These are phyloP conservation scores for Auriscalpium vulgare DNA, from an alignment of 768 basidiomycete genomes.

Conservation along the genomic window DNA sequence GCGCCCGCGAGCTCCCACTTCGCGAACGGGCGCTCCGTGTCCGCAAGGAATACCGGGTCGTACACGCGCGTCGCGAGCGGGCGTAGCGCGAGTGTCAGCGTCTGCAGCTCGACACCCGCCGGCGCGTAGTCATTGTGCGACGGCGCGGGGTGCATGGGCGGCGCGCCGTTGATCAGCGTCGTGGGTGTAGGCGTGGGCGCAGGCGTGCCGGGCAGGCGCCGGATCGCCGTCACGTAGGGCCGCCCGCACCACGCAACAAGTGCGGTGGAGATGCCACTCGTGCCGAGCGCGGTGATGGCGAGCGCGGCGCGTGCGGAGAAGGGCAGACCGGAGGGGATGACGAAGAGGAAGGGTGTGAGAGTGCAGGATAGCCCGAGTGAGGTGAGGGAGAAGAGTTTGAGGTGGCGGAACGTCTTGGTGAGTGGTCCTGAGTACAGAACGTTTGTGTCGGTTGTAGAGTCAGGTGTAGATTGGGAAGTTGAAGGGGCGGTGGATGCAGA, in stretches of 20 bases:
- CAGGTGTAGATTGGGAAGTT: no score
- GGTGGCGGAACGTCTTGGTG: slow-evolving; percentile 58
- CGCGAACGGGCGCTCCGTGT: slow-evolving; percentile 61
- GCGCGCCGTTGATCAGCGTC: slow-evolving; percentile 24
- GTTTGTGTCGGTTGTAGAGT: slow-evolving; percentile 8
- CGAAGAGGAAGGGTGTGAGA: slow-evolving; percentile 74
- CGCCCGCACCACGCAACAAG: slow-evolving; percentile 66
- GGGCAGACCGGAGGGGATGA: slow-evolving; percentile 73
- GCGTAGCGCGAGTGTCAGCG: slow-evolving; percentile 50
- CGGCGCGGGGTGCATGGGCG: slow-evolving; percentile 18
- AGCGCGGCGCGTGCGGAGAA: slow-evolving; percentile 58
- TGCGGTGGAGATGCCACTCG: slow-evolving; percentile 66
- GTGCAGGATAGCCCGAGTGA: slow-evolving; percentile 63
- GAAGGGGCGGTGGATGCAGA: no score
- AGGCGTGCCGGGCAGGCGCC: slow-evolving; percentile 26
- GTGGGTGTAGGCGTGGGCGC: slow-evolving; percentile 8
- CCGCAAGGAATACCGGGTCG: slow-evolving; percentile 63
- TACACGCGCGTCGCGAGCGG: slow-evolving; percentile 65
- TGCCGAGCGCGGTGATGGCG: slow-evolving; percentile 61
- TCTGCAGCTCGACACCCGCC: slow-evolving; percentile 63
- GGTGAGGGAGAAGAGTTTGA: slow-evolving; percentile 79
- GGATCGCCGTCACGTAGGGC: slow-evolving; percentile 66
- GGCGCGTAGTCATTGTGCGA: slow-evolving; percentile 19
- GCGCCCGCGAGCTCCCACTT: slow-evolving; percentile 68
- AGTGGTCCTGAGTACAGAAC: slow-evolving; percentile 65